Percentiles rank a stretch among this genome's conserved stretches.
These are phyloP conservation scores for Myxozyma neotropica DNA, from an alignment of 805 yeast genomes.

Conservation along the genomic window DNA sequence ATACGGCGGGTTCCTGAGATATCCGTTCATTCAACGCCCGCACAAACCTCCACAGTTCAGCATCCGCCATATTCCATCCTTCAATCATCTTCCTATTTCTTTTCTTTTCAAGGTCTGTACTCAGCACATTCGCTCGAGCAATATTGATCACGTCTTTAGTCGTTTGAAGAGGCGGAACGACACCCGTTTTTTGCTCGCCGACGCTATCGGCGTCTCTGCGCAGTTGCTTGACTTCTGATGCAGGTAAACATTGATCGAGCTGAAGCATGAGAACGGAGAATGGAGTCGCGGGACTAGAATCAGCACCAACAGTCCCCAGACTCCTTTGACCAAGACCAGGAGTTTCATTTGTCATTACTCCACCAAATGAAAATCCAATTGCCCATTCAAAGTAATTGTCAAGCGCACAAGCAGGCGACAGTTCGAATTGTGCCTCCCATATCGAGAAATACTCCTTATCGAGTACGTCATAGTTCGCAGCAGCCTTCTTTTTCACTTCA, in stretches of 20 bases:
- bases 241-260: conserved; percentile 13
- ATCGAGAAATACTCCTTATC: conserved; percentile 6
- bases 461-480: conserved; percentile 15
- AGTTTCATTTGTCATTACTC: not conserved
- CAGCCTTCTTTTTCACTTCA: conserved; percentile 22
- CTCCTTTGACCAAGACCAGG: not conserved
- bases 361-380: conserved; percentile 22
- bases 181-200: not conserved
- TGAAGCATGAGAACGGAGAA: not conserved
- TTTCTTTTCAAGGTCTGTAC: not conserved
- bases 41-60: conserved; percentile 33
- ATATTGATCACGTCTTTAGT: conserved; percentile 4
- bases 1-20: conserved; percentile 15
- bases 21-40: conserved; percentile 20
- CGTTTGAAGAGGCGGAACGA: conserved; percentile 5
- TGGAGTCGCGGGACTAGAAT: not conserved
- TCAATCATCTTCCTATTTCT: conserved; percentile 17
- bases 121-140: not conserved
- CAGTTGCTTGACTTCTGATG: not conserved
- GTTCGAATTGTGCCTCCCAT: conserved; percentile 22
- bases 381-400: conserved; percentile 19
- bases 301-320: not conserved
- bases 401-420: conserved; percentile 13
- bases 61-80: conserved; percentile 33
- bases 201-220: conserved; percentile 7